Conservation (phyloP, 352 stramenopile genomes). For the Phytophthora kernoviae region DNA sequence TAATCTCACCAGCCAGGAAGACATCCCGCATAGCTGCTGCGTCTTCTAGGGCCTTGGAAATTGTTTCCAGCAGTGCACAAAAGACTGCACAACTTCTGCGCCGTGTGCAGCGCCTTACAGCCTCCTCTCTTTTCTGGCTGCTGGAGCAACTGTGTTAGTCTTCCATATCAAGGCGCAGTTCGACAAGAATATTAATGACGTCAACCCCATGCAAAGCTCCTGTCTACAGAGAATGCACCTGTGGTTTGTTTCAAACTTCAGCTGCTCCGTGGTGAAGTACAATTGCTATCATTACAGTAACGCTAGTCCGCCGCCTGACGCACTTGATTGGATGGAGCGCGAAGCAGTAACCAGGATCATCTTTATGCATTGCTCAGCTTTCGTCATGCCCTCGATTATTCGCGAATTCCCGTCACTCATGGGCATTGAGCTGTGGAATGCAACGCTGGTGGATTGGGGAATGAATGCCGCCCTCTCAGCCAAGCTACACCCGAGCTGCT, state of each 20-base stretch:
- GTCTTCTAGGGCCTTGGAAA: neutral
- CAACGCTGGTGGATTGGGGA: conserved; percentile 47
- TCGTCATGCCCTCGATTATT: conserved; percentile 41
- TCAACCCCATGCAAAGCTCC: conserved; percentile 2
- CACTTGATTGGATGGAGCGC: conserved; percentile 27
- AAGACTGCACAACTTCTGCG: neutral
- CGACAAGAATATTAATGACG: neutral
- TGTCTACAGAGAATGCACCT: conserved; percentile 40
- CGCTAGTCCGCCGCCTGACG: neutral
- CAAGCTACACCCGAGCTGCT: conserved; percentile 29
- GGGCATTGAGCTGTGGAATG: conserved; percentile 63
- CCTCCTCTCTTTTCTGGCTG: conserved; percentile 25
- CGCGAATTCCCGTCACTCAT: conserved; percentile 44
- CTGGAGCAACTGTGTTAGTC: conserved; percentile 5
- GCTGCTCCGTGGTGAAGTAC: conserved; percentile 40
- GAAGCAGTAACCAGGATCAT: conserved; percentile 31
- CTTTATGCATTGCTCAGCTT: conserved; percentile 48
- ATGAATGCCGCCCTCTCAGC: conserved; percentile 37
- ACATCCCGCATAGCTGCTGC: neutral
- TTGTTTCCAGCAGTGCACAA: neutral
- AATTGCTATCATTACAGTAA: conserved; percentile 39
- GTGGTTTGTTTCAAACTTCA: conserved; percentile 44
- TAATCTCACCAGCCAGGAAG: neutral
- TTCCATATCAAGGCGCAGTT: conserved; percentile 13
- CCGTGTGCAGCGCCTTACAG: conserved; percentile 15